Evolutionary conservation across 306 rosid genomes (phyloP), one percentile per base, ranked within the genome.

Genomic region (Vigna reflexopilosa): DNA sequence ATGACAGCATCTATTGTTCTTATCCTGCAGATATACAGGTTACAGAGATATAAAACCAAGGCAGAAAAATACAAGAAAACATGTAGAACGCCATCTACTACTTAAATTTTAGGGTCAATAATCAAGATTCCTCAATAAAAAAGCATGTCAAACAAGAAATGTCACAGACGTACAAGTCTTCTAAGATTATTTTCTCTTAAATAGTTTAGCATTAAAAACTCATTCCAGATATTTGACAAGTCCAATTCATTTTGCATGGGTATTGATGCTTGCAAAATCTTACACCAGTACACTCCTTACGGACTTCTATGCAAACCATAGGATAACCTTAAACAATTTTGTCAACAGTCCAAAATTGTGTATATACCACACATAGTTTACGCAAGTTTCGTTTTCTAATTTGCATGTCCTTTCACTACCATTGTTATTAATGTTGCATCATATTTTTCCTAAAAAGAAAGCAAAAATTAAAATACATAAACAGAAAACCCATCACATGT

Each of bases 1-100:
- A 92, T 62, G 83, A 92, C 98, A 14, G 98, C 98, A 80, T 95
- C 98, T 82, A 95, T 38, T 83, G 89, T 84, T 89, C 98, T 92
- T 91, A 95, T 85, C 98, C 98, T 95, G 97, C 87, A 89, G 85
- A 92, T 89, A 88, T 56, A 85, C 81, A 69, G 77, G 85, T 92
- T 82, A 87, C 12, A 36, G 79, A 54, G 73, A 88, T 68, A 55
- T 44, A 72, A 51, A 62, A 67, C 52, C 74, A 74, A 65, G 69
- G 56, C 16, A 75, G 77, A 78, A 50, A 61, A 50, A 15, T 6
- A 30, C 52, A 88, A 68, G 55, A 78, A 83, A 73, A 76, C 42
- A 40, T 77, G 36, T 58, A 57, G n/a, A 67, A 67, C 72, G 44
- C 44, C 38, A 49, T 80, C 22, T 54, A 59, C 62, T 38, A 16